phyloP scores from a whole-genome alignment of 2,329 filamentous ascomycete species.

The Paecilomyces sp. region DNA sequence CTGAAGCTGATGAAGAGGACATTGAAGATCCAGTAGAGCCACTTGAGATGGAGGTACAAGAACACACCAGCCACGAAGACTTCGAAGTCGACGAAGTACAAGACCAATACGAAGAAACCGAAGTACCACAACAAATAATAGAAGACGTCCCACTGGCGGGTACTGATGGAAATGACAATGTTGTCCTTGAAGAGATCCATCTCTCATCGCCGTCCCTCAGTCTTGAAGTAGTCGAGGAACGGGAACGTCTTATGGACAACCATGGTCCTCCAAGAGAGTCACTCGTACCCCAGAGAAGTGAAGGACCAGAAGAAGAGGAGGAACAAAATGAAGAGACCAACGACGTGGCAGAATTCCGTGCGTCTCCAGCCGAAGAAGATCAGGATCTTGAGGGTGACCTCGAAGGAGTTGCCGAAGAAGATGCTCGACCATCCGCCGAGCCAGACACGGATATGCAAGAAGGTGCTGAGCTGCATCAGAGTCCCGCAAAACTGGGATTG shows the following conservation, averaged over 20 bases:
- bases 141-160: background rate
- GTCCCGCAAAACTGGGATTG: background rate
- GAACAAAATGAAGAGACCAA: background rate
- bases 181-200: background rate
- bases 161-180: background rate
- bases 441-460: background rate
- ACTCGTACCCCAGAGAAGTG: background rate
- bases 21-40: background rate
- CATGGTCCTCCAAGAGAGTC: background rate
- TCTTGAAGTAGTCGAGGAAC: background rate
- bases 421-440: background rate
- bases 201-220: background rate
- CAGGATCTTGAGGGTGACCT: background rate
- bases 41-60: background rate
- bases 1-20: conserved; percentile 11
- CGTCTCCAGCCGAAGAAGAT: background rate
- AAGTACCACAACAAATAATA: background rate
- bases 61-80: background rate
- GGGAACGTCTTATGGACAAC: background rate
- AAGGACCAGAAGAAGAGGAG: conserved; percentile 9
- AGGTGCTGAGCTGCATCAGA: background rate
- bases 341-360: too few relatives aligned
- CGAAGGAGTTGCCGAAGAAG: background rate
- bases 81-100: background rate
- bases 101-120: background rate